Percentiles rank a stretch among this genome's conserved stretches.
phyloP scores from a whole-genome alignment of 1,284 basidiomycete species.

The Cerioporus squamosus region DNA sequence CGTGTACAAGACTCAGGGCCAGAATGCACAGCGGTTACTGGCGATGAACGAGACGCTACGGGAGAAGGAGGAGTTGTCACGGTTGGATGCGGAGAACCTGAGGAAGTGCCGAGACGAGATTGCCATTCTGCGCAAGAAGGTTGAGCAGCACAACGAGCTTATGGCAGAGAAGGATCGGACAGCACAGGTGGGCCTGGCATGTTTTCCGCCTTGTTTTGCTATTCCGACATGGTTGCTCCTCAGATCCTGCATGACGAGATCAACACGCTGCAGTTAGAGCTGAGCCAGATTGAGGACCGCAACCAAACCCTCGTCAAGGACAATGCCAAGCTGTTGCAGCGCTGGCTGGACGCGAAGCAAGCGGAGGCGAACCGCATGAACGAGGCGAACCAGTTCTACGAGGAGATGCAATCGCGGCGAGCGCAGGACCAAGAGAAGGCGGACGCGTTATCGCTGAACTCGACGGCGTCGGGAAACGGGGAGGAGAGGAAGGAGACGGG shows the following conservation, averaged over 20 bases:
- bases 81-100: constrained; percentile 78
- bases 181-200: constrained; percentile 66
- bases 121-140: constrained; percentile 68
- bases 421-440: constrained; percentile 42
- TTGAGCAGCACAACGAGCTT: constrained; percentile 84
- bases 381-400: constrained; percentile 84
- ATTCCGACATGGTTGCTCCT: background rate
- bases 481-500: constrained; percentile 53
- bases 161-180: constrained; percentile 90
- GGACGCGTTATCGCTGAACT: constrained; percentile 29
- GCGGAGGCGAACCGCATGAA: constrained; percentile 95
- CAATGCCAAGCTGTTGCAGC: constrained; percentile 92
- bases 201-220: background rate
- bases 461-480: constrained; percentile 72
- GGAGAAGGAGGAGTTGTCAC: constrained; percentile 85
- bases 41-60: constrained; percentile 93
- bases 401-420: constrained; percentile 76
- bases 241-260: constrained; percentile 96
- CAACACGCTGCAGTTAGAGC: constrained; percentile 87
- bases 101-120: constrained; percentile 77
- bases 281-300: constrained; percentile 86
- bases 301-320: constrained; percentile 88
- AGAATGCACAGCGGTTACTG: constrained; percentile 91
- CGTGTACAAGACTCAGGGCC: constrained; percentile 95
- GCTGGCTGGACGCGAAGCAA: constrained; percentile 96